A percentile compares a stretch with the other conserved stretches of the same genome.
These are phyloP conservation scores for Orbilia javanica DNA, from an alignment of 2,329 filamentous ascomycete species.

Conservation along the genomic window DNA sequence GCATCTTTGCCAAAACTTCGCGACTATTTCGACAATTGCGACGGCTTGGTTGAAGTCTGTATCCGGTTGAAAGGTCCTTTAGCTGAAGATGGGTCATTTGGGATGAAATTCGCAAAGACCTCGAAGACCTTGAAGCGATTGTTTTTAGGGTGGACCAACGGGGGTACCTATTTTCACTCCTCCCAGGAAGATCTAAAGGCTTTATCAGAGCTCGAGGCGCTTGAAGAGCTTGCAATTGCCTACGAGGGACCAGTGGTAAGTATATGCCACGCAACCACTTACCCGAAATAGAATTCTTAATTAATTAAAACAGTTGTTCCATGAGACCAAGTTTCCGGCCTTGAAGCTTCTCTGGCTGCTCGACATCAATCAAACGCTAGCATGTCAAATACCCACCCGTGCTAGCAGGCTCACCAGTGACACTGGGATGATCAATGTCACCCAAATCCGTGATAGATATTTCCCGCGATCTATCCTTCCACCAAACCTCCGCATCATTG, in stretches of 20 bases:
- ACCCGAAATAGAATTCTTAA: background rate
- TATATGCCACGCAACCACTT: background rate
- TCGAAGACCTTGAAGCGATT: background rate
- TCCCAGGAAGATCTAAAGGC: background rate
- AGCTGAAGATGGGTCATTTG: background rate
- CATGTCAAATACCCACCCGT: background rate
- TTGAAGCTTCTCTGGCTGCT: background rate
- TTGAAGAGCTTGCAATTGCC: background rate
- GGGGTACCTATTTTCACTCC: background rate
- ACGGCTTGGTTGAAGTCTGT: background rate
- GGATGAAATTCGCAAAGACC: background rate
- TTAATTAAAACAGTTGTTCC: background rate
- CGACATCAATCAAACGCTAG: background rate
- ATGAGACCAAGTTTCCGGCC: background rate
- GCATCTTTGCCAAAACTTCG: background rate
- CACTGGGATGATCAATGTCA: background rate
- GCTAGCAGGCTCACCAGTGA: background rate
- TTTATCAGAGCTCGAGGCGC: background rate
- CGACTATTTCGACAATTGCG: background rate
- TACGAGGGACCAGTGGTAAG: background rate
- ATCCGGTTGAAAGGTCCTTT: background rate
- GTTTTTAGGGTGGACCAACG: background rate
- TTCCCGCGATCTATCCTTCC: background rate
- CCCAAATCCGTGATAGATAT: background rate
- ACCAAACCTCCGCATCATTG: background rate